A percentile compares a stretch with the other conserved stretches of the same genome.
Evolutionary conservation across 129 eudicot genomes (phyloP).

Genomic region (Logfia minima): DNA sequence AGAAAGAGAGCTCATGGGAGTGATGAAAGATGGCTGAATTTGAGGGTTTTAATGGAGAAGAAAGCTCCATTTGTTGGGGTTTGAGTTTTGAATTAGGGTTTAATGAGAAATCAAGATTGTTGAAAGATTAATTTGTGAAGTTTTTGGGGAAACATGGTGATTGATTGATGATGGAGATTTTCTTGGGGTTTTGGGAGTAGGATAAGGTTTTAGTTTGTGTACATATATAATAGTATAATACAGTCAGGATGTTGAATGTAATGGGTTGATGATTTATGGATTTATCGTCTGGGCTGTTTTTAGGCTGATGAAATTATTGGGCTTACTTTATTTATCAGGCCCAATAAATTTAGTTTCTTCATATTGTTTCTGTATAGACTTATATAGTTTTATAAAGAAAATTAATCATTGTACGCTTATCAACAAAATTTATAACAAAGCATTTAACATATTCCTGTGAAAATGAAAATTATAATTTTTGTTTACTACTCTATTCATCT

Average conservation of each 20-base stretch:
- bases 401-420: too few species aligned
- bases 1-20: conserved; percentile 58
- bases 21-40: conserved; percentile 52
- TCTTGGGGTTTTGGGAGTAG: conserved; percentile 44
- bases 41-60: conserved; percentile 37
- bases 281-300: conserved; percentile 17
- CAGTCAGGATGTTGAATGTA: conserved; percentile 1
- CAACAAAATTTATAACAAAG: too few species aligned
- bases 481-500: too few species aligned
- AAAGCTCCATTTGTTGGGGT: conserved; percentile 38
- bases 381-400: too few species aligned
- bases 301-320: background rate
- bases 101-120: conserved; percentile 16
- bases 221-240: too few species aligned
- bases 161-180: conserved; percentile 37
- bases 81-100: conserved; percentile 12
- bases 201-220: conserved; percentile 41
- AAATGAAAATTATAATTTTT: too few species aligned
- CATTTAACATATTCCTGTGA: too few species aligned
- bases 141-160: conserved; percentile 24
- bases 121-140: conserved; percentile 15
- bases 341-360: background rate
- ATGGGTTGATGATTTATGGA: background rate
- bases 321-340: background rate
- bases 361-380: too few species aligned